Conservation (phyloP, 768 basidiomycete genomes). For the Boletus pseudopeckii region DNA sequence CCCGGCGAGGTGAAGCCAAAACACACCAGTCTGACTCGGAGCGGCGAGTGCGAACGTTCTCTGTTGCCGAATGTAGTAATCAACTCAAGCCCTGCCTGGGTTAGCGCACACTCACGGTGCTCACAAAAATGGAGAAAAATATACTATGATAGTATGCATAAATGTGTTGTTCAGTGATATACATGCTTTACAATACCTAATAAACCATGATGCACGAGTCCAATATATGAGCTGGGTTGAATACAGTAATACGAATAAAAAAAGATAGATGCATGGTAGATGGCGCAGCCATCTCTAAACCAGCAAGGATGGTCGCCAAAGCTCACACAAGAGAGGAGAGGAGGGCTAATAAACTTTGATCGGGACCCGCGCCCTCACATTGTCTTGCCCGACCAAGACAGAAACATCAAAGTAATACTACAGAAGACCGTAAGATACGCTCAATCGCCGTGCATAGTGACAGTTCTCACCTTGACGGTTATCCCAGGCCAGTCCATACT, state of each 20-base stretch:
- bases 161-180: not conserved
- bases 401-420: slow-evolving; percentile 76
- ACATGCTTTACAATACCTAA: slow-evolving; percentile 8
- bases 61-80: slow-evolving; percentile 2
- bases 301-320: not conserved
- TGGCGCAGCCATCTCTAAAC: not conserved
- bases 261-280: not conserved
- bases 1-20: not conserved
- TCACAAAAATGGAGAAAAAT: not conserved
- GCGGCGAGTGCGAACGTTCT: not conserved
- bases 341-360: slow-evolving; percentile 47
- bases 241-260: slow-evolving; percentile 2
- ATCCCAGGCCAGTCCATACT: slow-evolving; percentile 65
- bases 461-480: slow-evolving; percentile 55
- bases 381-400: slow-evolving; percentile 62
- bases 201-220: not conserved
- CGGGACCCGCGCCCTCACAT: slow-evolving; percentile 58
- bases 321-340: not conserved
- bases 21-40: not conserved
- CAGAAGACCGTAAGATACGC: slow-evolving; percentile 3
- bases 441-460: slow-evolving; percentile 7
- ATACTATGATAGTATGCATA: not conserved
- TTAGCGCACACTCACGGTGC: not conserved
- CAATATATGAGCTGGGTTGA: not conserved
- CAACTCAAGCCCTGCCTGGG: not conserved